Evolutionary conservation across 225 moss, liverwort and hornwort species (phyloP).

Genomic region (Pseudoscleropodium purum): DNA sequence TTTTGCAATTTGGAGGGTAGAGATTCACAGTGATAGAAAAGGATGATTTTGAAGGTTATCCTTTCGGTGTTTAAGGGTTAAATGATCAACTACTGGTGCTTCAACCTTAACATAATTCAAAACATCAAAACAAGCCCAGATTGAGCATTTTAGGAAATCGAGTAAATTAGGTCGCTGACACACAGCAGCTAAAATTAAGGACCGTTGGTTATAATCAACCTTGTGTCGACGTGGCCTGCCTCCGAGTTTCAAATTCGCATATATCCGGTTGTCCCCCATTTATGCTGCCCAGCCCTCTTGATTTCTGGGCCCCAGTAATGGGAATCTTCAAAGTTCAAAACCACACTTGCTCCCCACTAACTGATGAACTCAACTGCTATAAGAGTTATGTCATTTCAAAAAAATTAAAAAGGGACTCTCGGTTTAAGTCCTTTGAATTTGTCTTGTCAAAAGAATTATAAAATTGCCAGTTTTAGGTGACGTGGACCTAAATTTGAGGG

Average conservation of each 20-base stretch:
- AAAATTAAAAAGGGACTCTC: not conserved
- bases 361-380: not conserved
- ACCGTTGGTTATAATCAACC: not conserved
- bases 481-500: not conserved
- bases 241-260: not conserved
- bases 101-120: not conserved
- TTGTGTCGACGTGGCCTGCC: not conserved
- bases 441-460: not conserved
- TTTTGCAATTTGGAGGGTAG: too few species aligned
- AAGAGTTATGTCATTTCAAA: not conserved
- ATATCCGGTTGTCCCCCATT: not conserved
- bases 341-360: not conserved
- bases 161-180: not conserved
- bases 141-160: not conserved
- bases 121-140: not conserved
- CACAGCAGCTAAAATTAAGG: not conserved
- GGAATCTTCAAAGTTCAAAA: not conserved
- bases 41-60: too few species aligned
- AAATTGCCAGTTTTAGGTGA: not conserved
- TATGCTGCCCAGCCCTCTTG: not conserved
- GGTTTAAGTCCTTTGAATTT: not conserved
- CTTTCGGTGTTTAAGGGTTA: too few species aligned
- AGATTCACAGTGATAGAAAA: too few species aligned
- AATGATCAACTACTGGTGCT: too few species aligned
- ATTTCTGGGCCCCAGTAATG: not conserved